A percentile compares a stretch with the other conserved stretches of the same genome.
phyloP scores from a whole-genome alignment of 345 rosid genomes.

The Gossypium ekmanianum region DNA sequence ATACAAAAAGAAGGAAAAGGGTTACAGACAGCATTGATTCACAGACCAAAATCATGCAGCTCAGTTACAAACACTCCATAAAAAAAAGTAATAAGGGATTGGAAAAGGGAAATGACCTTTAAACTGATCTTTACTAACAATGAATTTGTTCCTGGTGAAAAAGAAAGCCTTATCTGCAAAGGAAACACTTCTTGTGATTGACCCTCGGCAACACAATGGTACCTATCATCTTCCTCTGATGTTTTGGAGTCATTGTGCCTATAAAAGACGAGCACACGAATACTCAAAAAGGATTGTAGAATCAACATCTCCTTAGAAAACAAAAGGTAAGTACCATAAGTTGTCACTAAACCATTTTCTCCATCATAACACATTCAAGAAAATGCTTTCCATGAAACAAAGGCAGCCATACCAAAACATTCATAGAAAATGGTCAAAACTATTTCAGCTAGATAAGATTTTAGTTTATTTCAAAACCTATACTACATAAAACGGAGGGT shows the following conservation, averaged over 20 bases:
- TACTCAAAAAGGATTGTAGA: neutral
- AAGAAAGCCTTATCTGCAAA: constrained; percentile 53
- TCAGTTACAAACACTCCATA: constrained; percentile 5
- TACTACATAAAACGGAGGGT: neutral
- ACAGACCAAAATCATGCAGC: neutral
- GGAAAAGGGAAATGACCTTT: constrained; percentile 30
- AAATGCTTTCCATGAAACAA: neutral
- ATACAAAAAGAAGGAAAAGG: neutral
- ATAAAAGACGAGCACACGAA: constrained; percentile 17
- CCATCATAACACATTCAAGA: neutral
- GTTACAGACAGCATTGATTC: neutral
- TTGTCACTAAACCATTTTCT: neutral
- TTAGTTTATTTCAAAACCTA: neutral
- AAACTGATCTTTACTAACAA: constrained; percentile 48
- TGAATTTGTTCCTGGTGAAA: constrained; percentile 34
- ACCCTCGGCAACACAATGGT: constrained; percentile 31
- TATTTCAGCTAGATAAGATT: neutral
- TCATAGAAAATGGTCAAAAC: neutral
- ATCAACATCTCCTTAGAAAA: neutral
- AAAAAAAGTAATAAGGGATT: neutral
- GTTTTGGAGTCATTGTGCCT: constrained; percentile 48
- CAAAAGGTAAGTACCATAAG: constrained; percentile 1
- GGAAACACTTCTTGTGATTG: constrained; percentile 52
- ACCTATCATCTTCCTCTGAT: constrained; percentile 26
- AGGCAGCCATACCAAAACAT: neutral